Percentiles rank a stretch among this genome's conserved stretches.
Conservation (phyloP, 140 eudicot genomes). For the Flaveria floridana region DNA sequence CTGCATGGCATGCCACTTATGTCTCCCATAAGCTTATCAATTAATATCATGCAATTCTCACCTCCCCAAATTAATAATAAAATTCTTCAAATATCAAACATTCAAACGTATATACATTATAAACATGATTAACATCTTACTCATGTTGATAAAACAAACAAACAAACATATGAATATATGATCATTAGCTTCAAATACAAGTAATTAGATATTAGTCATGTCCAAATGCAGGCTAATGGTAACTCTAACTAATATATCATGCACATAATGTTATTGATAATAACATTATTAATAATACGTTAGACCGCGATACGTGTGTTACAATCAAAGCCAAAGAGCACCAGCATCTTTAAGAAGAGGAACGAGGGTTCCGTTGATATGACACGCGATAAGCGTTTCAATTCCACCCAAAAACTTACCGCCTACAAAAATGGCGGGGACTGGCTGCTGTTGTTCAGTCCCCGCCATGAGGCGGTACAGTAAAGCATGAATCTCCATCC, state of each 20-base stretch:
- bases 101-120: too few relatives aligned
- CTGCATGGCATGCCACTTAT: conserved; percentile 31
- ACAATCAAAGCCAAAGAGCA: conserved; percentile 77
- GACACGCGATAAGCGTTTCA: conserved; percentile 76
- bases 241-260: not conserved
- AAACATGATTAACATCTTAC: too few relatives aligned
- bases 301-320: too few relatives aligned
- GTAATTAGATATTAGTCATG: too few relatives aligned
- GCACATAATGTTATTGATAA: not conserved
- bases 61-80: not conserved
- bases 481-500: conserved; percentile 53
- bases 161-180: not conserved
- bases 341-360: conserved; percentile 95
- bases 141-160: too few relatives aligned
- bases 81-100: too few relatives aligned
- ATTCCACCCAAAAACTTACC: conserved; percentile 87
- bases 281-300: too few relatives aligned
- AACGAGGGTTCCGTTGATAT: conserved; percentile 79
- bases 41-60: conserved; percentile 33
- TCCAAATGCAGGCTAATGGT: not conserved
- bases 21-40: conserved; percentile 24
- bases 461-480: conserved; percentile 51
- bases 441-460: conserved; percentile 37
- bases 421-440: conserved; percentile 82
- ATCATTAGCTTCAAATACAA: not conserved